These are phyloP conservation scores for Candida buenavistaensis DNA, from an alignment of 1,139 yeast species.

Conservation along the genomic window DNA sequence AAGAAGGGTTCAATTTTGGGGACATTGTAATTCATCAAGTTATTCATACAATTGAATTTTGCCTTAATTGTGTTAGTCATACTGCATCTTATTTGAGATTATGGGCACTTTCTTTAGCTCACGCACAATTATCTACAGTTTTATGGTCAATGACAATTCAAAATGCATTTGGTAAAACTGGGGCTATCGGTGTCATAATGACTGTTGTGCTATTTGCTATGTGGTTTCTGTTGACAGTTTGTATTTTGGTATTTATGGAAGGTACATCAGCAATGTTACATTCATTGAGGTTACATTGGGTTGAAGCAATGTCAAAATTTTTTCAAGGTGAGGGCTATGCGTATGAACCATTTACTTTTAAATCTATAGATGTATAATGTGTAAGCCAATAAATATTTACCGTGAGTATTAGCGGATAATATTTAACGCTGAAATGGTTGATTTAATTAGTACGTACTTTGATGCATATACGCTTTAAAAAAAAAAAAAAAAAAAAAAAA, in stretches of 20 bases:
- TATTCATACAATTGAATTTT: slow-evolving; percentile 96
- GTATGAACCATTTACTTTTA: slow-evolving; percentile 78
- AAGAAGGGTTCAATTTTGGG: slow-evolving; percentile 70
- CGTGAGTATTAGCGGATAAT: too few species aligned
- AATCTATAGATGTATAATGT: slow-evolving; percentile 16
- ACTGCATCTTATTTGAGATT: slow-evolving; percentile 95
- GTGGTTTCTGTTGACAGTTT: slow-evolving; percentile 92
- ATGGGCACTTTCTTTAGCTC: slow-evolving; percentile 98
- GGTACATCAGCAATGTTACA: slow-evolving; percentile 99
- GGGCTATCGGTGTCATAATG: slow-evolving; percentile 66
- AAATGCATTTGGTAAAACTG: slow-evolving; percentile 71
- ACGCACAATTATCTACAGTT: slow-evolving; percentile 91
- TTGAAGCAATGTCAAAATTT: slow-evolving; percentile 97
- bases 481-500: too few species aligned
- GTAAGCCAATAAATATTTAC: slow-evolving; percentile 1
- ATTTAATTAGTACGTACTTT: too few species aligned
- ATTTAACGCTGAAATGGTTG: neutral
- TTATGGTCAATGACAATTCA: slow-evolving; percentile 94
- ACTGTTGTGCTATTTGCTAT: slow-evolving; percentile 81
- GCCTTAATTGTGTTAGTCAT: slow-evolving; percentile 95
- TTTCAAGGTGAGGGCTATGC: slow-evolving; percentile 94
- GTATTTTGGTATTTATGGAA: slow-evolving; percentile 93
- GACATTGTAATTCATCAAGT: slow-evolving; percentile 97
- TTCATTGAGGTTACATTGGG: slow-evolving; percentile 96
- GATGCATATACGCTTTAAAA: too few species aligned